Conservation (phyloP, 1,284 basidiomycete genomes). For the Xerocomus nothofagi region DNA sequence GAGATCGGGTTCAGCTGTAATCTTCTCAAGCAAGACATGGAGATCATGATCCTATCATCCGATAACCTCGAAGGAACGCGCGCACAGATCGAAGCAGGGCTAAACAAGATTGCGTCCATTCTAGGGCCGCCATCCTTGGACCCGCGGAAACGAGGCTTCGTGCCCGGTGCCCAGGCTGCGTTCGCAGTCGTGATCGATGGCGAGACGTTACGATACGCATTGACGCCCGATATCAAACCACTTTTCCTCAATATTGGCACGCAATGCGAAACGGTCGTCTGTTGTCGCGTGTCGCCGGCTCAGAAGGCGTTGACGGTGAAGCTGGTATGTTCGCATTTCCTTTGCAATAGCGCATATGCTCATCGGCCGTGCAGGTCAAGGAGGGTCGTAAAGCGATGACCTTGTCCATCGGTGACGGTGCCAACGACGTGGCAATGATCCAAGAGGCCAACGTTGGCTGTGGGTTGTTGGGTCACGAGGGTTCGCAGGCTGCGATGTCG, state of each 20-base stretch:
- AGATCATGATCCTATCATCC: constrained; percentile 95
- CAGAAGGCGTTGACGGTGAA: constrained; percentile 97
- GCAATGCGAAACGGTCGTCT: constrained; percentile 96
- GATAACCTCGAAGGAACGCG: constrained; percentile 76
- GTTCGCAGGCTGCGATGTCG: constrained; percentile 98
- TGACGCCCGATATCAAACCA: constrained; percentile 76
- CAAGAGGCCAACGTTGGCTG: constrained; percentile 98
- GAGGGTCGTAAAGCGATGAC: constrained; percentile 97
- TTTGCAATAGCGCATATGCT: neutral
- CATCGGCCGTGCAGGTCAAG: constrained; percentile 64
- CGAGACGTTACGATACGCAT: constrained; percentile 84
- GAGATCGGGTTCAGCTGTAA: constrained; percentile 96
- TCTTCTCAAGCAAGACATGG: constrained; percentile 88
- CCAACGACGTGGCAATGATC: constrained; percentile 97
- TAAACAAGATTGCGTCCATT: constrained; percentile 92
- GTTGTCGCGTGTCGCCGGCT: constrained; percentile 94
- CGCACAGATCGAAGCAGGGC: constrained; percentile 86
- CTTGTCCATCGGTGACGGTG: constrained; percentile 94
- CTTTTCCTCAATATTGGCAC: constrained; percentile 92
- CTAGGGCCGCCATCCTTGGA: constrained; percentile 64
- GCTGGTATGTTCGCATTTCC: constrained; percentile 56
- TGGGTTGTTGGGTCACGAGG: constrained; percentile 92
- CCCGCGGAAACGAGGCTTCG: constrained; percentile 60
- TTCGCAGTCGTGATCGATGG: constrained; percentile 98
- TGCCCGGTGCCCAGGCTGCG: constrained; percentile 64